Base-by-base conservation (phyloP, 108 stramenopile species). In the Cylindrotheca closterium region DNA sequence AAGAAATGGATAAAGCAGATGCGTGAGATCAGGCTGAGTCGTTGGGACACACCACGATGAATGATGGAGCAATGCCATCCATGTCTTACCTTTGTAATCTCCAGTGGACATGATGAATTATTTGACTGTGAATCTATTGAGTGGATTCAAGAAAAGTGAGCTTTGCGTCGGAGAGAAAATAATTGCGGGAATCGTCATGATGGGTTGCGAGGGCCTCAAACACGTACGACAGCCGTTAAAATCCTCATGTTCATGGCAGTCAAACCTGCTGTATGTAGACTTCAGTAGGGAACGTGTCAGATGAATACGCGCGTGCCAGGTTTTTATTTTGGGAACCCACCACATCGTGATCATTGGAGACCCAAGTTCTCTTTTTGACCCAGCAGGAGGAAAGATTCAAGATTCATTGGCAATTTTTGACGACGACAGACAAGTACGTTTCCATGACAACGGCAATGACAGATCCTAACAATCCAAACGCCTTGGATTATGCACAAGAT, bases 61-160 rank as follows among this genome's bases (percentile, higher is more conserved):
- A 45, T 15, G 15, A 8, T 12, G 42, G 15, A 15, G 42, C 42
- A 8, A 45, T 8, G 47, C 19, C 21, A 18, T 18, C 47, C 19
- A 47, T 19, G 17, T 42, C 79, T 48, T 54, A 85, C 84, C 84
- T 75, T 95, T 93, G 87, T 96, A 97, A 87, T 97, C 96, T 86
- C 96, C 96, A 55, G 87, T 89, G 50, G 92, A 91, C 96, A 97
- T 97, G 83, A 55, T 96, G 59, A 56, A 31, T 23, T 54, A 42
- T 17, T 53, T 64, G 51, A 64, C 5, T 52, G 49, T 17, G 28
- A 63, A 49, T 27, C 49, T 63, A n/a, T 25, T 50, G 10, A 15
- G 7, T 15, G 4, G 63, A 34, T 34, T 64, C 32, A 4, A 5
- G 32, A 62, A 64, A 64, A 53, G 50, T 64, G 61, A 63, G 49